Percentiles rank a stretch among this genome's conserved stretches.
Evolutionary conservation across 1,284 basidiomycete genomes (phyloP).

Genomic region (Cryptococcus wingfieldii): DNA sequence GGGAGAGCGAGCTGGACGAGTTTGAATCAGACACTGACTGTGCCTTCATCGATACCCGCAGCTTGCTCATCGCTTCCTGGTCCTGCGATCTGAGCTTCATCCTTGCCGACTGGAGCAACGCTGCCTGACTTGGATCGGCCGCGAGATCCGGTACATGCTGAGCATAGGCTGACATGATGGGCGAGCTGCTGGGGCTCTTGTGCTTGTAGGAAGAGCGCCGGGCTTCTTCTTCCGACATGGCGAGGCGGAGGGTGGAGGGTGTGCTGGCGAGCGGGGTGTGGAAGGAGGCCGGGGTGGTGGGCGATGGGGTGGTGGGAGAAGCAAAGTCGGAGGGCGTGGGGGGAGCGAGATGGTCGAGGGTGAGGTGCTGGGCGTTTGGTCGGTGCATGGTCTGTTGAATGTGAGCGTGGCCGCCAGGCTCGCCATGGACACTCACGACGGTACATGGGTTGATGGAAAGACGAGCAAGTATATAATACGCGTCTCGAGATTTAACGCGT

Average conservation of each 20-base stretch:
- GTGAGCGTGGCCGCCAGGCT: too few species aligned
- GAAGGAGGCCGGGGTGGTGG: not conserved
- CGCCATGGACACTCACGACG: too few species aligned
- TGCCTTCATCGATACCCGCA: constrained; percentile 33
- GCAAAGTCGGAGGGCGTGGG: not conserved
- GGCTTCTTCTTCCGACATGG: not conserved
- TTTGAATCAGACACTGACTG: constrained; percentile 10
- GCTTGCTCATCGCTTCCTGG: constrained; percentile 37
- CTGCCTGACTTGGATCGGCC: constrained; percentile 7
- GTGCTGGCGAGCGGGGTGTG: not conserved
- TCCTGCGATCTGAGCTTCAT: constrained; percentile 30
- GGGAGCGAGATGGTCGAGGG: not conserved
- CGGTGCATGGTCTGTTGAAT: not conserved
- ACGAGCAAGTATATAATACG: too few species aligned
- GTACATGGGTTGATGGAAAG: too few species aligned
- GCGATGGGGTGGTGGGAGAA: not conserved
- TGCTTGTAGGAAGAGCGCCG: not conserved
- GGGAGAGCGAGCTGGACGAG: constrained; percentile 16
- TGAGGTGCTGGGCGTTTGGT: constrained; percentile 1
- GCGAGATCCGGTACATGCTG: not conserved
- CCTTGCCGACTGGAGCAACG: constrained; percentile 28
- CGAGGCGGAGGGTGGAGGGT: not conserved
- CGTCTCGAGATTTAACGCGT: too few species aligned
- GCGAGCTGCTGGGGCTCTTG: not conserved
- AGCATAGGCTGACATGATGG: not conserved